Conservation (phyloP, 768 basidiomycete species). For the Tremella fuciformis region DNA sequence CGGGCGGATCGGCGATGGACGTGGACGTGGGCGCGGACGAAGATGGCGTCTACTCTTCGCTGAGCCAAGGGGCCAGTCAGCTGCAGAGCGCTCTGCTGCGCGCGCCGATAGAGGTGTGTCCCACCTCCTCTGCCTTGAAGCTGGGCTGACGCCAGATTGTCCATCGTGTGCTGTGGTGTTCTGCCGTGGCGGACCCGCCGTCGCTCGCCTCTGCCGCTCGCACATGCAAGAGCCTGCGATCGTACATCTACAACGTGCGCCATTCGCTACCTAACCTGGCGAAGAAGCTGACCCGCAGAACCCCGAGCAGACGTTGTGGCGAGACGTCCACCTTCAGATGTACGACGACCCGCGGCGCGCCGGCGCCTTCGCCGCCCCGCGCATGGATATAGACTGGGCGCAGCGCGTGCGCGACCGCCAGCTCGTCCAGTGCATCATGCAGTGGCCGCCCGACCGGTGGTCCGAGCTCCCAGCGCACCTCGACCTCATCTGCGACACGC, state of each 20-base stretch:
- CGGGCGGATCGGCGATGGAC: too few relatives aligned
- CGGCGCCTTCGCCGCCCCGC: conserved; percentile 10
- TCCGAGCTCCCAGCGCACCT: conserved; percentile 27
- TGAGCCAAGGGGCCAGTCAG: neutral
- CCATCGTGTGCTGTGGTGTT: conserved; percentile 31
- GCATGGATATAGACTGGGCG: conserved; percentile 33
- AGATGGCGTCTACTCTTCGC: too few relatives aligned
- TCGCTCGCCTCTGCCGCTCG: conserved; percentile 29
- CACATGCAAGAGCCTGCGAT: conserved; percentile 36
- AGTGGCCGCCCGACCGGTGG: conserved; percentile 24
- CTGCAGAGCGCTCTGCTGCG: conserved; percentile 23
- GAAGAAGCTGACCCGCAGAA: conserved; percentile 18
- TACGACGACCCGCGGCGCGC: conserved; percentile 42
- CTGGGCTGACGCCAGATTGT: conserved; percentile 32
- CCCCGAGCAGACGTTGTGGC: conserved; percentile 43
- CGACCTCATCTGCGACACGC: conserved; percentile 26
- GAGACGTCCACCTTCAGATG: conserved; percentile 33
- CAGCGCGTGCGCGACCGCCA: conserved; percentile 32
- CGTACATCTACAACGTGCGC: conserved; percentile 45
- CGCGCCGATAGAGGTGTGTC: conserved; percentile 33
- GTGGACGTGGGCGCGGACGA: too few relatives aligned
- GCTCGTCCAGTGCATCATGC: conserved; percentile 8
- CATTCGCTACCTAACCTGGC: neutral
- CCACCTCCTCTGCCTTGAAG: neutral
- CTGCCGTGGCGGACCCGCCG: conserved; percentile 25